A percentile compares a stretch with the other conserved stretches of the same genome.
Conservation (phyloP, 2,329 filamentous ascomycete species). For the Botryotinia calthae region DNA sequence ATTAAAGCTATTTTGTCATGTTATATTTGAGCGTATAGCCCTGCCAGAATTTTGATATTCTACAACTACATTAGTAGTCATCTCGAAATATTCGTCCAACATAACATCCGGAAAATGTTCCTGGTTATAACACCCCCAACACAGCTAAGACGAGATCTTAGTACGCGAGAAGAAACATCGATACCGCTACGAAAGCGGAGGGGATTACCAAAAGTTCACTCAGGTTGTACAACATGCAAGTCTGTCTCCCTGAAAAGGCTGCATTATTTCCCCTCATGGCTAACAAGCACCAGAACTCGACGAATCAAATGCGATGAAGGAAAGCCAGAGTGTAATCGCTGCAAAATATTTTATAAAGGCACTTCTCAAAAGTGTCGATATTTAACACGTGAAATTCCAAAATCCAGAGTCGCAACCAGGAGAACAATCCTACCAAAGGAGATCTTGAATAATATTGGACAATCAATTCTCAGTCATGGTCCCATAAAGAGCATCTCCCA, state of each 20-base stretch:
- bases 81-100: not conserved
- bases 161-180: not conserved
- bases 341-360: conserved; percentile 12
- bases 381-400: conserved; percentile 2
- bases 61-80: not conserved
- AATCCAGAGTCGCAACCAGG: not conserved
- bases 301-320: conserved; percentile 19
- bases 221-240: conserved; percentile 18
- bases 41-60: not conserved
- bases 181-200: conserved; percentile 4
- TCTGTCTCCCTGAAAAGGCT: not conserved
- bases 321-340: conserved; percentile 14
- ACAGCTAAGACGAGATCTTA: not conserved
- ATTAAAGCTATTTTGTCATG: not conserved
- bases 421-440: conserved; percentile 8
- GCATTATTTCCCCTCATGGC: not conserved
- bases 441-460: not conserved
- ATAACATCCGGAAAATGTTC: conserved; percentile 1
- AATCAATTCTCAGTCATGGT: too few relatives aligned
- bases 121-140: conserved; percentile 5
- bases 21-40: not conserved
- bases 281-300: conserved; percentile 6
- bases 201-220: conserved; percentile 14
- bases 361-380: conserved; percentile 17
- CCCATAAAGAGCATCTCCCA: not conserved